Conservation (phyloP, 345 rosid genomes). For the Citrus medica region DNA sequence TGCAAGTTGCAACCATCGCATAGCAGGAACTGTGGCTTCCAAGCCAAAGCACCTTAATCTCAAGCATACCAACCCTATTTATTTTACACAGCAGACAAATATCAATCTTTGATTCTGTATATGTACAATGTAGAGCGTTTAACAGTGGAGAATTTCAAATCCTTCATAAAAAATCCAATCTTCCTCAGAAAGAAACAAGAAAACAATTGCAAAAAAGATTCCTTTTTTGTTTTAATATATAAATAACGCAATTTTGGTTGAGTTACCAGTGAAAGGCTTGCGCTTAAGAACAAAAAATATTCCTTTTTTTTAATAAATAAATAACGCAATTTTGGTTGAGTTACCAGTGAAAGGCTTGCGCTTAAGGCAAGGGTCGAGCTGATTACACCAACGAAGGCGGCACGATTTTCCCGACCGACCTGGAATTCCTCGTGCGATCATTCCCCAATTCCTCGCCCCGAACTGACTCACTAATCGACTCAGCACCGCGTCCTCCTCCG, state of each 20-base stretch:
- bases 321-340: background rate
- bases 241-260: no score
- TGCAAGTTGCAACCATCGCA: no score
- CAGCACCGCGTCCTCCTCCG: constrained; percentile 71
- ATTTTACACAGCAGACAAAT: no score
- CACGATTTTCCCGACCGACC: constrained; percentile 88
- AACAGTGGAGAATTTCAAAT: background rate
- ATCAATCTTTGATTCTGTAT: no score
- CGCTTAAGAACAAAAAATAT: no score
- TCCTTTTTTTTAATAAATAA: background rate
- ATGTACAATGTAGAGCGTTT: no score
- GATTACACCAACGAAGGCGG: constrained; percentile 83
- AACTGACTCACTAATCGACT: constrained; percentile 55
- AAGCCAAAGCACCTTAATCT: background rate
- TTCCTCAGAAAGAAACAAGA: background rate
- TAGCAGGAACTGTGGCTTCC: background rate
- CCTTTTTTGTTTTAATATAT: no score
- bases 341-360: constrained; percentile 80
- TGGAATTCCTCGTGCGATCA: constrained; percentile 79
- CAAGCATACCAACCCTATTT: background rate
- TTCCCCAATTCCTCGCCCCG: constrained; percentile 83
- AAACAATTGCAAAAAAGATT: background rate
- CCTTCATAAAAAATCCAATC: background rate
- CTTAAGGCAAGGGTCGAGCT: constrained; percentile 80
- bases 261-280: no score